Percentiles rank a stretch among this genome's conserved stretches.
phyloP scores from a whole-genome alignment of 306 rosid genomes.

The Prunus dulcis region DNA sequence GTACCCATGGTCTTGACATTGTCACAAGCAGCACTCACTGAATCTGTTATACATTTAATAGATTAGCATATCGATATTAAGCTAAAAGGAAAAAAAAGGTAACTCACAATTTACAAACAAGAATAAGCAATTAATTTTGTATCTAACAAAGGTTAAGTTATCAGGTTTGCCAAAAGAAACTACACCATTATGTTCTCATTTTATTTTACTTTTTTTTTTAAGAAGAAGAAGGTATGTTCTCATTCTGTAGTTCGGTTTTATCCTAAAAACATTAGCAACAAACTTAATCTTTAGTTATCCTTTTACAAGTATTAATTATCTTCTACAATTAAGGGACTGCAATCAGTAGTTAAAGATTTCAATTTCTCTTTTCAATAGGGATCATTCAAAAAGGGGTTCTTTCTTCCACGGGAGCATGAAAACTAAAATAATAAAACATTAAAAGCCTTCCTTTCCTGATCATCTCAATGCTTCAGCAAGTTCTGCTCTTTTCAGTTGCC shows the following conservation, averaged over 20 bases:
- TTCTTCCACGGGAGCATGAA: not conserved
- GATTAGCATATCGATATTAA: not conserved
- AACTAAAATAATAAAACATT: not conserved
- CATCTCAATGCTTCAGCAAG: not conserved
- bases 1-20: conserved; percentile 60
- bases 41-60: conserved; percentile 27
- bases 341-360: not conserved
- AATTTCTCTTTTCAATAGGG: not conserved
- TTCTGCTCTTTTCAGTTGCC: not conserved
- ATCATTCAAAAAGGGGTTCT: not conserved
- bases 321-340: not conserved
- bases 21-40: conserved; percentile 21
- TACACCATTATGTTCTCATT: not conserved
- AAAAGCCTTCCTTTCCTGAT: not conserved
- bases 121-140: not conserved
- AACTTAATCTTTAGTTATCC: not conserved
- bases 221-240: not conserved
- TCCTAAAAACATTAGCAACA: not conserved
- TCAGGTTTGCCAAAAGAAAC: not conserved
- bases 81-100: not conserved
- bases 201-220: too few relatives aligned
- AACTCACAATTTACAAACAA: not conserved
- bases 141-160: not conserved
- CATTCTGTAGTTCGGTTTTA: not conserved
- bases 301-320: not conserved